Base-by-base conservation (phyloP, 768 basidiomycete species). In the Tylopilus balloui region DNA sequence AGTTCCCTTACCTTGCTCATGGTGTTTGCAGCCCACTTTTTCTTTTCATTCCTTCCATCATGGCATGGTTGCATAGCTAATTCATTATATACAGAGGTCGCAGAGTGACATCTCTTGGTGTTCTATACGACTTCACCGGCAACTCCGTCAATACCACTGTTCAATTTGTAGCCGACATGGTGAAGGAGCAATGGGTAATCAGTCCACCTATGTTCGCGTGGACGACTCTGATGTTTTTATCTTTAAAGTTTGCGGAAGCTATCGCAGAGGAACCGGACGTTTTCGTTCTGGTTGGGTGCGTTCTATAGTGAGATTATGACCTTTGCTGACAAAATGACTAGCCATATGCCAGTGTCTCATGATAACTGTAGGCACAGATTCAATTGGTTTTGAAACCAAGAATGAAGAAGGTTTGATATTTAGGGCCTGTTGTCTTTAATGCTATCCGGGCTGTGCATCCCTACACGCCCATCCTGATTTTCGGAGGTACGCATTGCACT, bases 261-360 rank as follows among this genome's bases (percentile, higher is more conserved):
- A 92, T 93, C 52, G 66, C 73, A 35, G 86, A 90, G 9, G 82
- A 83, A 59, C 90, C 92, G 13, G 90, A 92, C 65, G 73, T 90
- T 52, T 95, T 94, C 71, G 60, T 89, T 47, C 76, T 90, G 45
- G 77, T 76, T 47, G 83, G 84, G 84, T 82, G 43, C 25, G 76
- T 58, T 45, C 46, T 32, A 48, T 43, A 1, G 6, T 17, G 14
- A 27, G 32, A 9, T 43, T 36, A 3, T 2, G 38, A 19, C 24
- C 41, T 9, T 35, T 3, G 20, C 39, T 53, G 36, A 59, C 20
- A 28, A 2, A 8, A 17, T n/a, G 9, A 17, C 27, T 40, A 89
- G 86, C 14, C 92, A 95, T 65, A 93, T 94, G 90, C 88, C 88
- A 3, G 78, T 91, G 5, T 65, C 77, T 11, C 66, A 75, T 37